Conservation (phyloP, 495 filamentous ascomycete species). For the Tuber indicum region DNA sequence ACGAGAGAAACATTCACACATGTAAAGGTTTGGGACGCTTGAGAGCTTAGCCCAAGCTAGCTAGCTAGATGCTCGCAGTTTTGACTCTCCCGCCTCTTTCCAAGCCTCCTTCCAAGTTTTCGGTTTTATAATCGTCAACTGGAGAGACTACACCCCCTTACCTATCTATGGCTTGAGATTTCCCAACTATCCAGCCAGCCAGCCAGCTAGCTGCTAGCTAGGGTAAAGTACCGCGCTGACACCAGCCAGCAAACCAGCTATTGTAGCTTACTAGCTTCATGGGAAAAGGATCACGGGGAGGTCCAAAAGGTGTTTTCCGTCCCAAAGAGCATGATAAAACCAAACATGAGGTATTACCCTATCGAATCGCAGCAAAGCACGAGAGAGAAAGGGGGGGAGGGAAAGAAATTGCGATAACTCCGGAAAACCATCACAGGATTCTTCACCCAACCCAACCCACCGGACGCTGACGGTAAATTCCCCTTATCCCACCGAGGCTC, state of each 20-base stretch:
- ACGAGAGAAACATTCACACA: background rate
- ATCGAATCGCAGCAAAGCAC: background rate
- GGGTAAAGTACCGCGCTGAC: background rate
- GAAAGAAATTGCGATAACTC: background rate
- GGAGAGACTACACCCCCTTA: background rate
- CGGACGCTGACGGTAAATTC: background rate
- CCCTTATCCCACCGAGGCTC: background rate
- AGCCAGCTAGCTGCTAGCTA: background rate
- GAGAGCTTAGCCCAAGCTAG: background rate
- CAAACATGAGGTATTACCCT: background rate
- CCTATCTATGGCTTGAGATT: background rate
- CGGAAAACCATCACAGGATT: background rate
- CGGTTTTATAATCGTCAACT: background rate
- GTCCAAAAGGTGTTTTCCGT: background rate
- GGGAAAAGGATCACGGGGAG: background rate
- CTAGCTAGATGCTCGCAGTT: background rate
- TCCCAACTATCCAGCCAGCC: background rate
- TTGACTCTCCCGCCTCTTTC: background rate
- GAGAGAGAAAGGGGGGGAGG: background rate
- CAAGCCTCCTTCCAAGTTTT: background rate
- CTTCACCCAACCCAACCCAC: background rate
- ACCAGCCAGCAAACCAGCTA: background rate
- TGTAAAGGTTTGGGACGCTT: background rate
- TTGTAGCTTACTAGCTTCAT: background rate
- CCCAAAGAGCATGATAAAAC: background rate